Conservation (phyloP, 2,329 filamentous ascomycete species). For the Fusarium proliferatum region DNA sequence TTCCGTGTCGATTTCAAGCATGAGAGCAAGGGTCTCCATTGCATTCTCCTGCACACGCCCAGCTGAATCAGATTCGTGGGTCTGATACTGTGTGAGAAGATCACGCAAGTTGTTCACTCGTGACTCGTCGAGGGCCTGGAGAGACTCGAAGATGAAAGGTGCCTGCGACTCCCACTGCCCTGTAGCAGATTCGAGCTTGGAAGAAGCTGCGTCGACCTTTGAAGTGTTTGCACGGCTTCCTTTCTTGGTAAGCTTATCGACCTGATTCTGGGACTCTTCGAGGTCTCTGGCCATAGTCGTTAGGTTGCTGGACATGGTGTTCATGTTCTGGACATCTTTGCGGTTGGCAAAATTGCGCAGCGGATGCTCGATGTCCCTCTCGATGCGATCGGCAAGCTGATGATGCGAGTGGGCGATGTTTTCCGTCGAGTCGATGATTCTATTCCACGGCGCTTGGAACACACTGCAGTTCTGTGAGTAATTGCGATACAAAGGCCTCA, state of each 20-base stretch:
- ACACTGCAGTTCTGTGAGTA: slow-evolving; percentile 67
- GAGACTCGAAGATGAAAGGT: slow-evolving; percentile 91
- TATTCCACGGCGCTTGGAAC: slow-evolving; percentile 91
- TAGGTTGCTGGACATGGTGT: slow-evolving; percentile 84
- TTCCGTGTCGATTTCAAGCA: slow-evolving; percentile 87
- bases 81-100: slow-evolving; percentile 90
- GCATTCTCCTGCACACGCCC: slow-evolving; percentile 79
- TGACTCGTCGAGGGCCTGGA: slow-evolving; percentile 91
- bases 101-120: slow-evolving; percentile 91
- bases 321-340: slow-evolving; percentile 84
- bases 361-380: slow-evolving; percentile 87
- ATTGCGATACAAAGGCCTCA: background rate
- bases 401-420: slow-evolving; percentile 86
- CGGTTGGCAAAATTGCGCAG: slow-evolving; percentile 79
- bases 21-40: slow-evolving; percentile 81
- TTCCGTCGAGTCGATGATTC: slow-evolving; percentile 83
- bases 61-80: slow-evolving; percentile 88
- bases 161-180: slow-evolving; percentile 94
- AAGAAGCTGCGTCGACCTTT: slow-evolving; percentile 80
- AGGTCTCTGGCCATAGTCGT: slow-evolving; percentile 84
- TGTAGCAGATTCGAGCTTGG: slow-evolving; percentile 79
- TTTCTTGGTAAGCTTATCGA: slow-evolving; percentile 85
- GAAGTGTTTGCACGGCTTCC: slow-evolving; percentile 79
- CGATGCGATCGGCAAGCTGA: slow-evolving; percentile 81
- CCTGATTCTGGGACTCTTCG: slow-evolving; percentile 83